Base-by-base conservation (phyloP, 169 alveolate species). In the Eimeria falciformis region DNA sequence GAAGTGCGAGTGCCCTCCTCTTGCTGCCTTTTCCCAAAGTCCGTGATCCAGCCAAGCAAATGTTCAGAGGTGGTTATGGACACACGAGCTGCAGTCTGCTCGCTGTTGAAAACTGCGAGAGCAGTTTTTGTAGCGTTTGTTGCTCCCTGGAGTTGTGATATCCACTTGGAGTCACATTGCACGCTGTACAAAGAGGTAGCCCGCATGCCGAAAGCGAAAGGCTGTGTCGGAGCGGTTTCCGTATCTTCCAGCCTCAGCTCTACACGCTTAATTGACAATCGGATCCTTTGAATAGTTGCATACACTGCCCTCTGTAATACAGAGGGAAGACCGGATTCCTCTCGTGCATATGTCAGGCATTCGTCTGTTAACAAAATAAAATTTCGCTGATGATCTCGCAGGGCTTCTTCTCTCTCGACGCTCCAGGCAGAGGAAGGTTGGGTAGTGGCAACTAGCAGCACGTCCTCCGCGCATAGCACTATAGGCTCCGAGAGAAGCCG, bases 301-400 rank as follows among this genome's bases (percentile, higher is more conserved):
- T 81, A 81, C 2, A 56, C 73, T 55, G 89, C 89, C 27, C 89
- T 27, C 29, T 81, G 89, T 17, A 81, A 45, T 1, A 81, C 75
- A 81, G 77, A 81, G 53, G 89, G 89, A 55, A 81, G 89, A 55
- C 89, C 89, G 4, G 89, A 81, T 81, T 81, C 86, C 56, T 71
- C 88, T 40, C 93, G 93, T 33, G 83, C 87, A 88, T 69, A 88
- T 25, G 93, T 88, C 68, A 88, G 68, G 40, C 93, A 88, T 55
- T 88, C 93, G 58, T 88, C 93, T 50, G 93, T 69, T n/a, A 88
- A 62, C 43, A 88, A 87, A 2, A 79, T 68, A 37, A 88, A 65
- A 25, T 55, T 68, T 25, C 83, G 83, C 23, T 50, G 69, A 43
- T 88, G 75, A n/a, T 56, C 83, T 37, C 93, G 83, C 71, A 69